Conservation (phyloP, 108 stramenopile genomes). For the Aurantiochytrium sp. region DNA sequence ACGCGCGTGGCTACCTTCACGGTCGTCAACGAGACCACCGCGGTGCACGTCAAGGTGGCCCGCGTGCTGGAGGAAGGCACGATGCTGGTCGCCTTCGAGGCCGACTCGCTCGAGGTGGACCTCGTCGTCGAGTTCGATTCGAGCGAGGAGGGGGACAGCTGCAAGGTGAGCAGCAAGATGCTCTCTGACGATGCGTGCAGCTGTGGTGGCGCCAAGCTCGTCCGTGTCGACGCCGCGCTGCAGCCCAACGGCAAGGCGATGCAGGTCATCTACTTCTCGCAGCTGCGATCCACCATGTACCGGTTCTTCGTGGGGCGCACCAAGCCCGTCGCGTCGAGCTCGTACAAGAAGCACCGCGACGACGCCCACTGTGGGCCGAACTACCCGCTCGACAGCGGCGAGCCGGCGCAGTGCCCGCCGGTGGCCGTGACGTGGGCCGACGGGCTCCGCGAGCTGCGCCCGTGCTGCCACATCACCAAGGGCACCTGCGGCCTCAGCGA, state of each 20-base stretch:
- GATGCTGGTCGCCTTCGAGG: background rate
- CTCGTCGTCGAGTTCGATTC: background rate
- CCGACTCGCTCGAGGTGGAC: background rate
- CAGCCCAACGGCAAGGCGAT: background rate
- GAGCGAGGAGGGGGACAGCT: background rate
- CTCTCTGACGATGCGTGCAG: conserved; percentile 17
- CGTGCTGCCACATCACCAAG: background rate
- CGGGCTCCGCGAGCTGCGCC: background rate
- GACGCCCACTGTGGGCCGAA: background rate
- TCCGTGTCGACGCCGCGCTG: background rate
- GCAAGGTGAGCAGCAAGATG: conserved; percentile 24
- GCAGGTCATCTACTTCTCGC: background rate
- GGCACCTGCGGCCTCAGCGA: background rate
- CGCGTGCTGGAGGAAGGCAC: background rate
- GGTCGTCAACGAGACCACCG: background rate
- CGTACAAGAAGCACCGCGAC: conserved; percentile 31
- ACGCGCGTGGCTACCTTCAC: background rate
- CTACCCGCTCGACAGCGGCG: background rate
- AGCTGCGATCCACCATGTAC: background rate
- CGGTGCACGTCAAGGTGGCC: background rate
- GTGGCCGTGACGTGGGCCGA: background rate
- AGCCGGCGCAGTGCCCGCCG: conserved; percentile 16
- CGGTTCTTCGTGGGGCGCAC: background rate
- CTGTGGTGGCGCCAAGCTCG: conserved; percentile 10
- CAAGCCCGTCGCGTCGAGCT: background rate